Evolutionary conservation across 257 asterid genomes (phyloP).

Genomic region (Solanum okadae): DNA sequence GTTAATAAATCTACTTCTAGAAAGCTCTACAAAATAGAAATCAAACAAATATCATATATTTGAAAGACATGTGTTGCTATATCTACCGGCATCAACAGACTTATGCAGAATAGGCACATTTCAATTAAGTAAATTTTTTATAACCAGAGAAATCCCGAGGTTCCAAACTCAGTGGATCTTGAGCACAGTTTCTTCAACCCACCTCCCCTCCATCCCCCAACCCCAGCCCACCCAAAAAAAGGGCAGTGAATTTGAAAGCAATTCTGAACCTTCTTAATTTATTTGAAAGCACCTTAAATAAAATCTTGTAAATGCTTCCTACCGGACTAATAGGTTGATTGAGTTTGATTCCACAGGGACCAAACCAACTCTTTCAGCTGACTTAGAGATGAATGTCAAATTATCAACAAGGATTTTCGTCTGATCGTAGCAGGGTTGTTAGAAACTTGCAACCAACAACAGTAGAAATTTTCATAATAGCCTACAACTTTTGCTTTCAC

Average conservation of each 20-base stretch:
- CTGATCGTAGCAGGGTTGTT: background rate
- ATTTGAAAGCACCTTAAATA: background rate
- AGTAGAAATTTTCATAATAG: background rate
- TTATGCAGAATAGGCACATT: background rate
- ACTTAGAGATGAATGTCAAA: background rate
- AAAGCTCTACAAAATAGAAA: background rate
- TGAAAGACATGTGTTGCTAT: background rate
- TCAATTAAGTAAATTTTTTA: no score
- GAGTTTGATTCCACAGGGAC: no score
- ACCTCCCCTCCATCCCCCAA: no score
- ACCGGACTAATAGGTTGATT: background rate
- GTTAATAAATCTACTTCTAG: background rate
- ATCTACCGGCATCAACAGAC: background rate
- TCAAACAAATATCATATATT: background rate
- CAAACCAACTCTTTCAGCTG: no score
- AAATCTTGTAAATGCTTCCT: background rate
- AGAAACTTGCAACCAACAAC: background rate
- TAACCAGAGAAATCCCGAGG: no score
- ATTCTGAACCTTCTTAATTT: no score
- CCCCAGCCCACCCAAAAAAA: no score
- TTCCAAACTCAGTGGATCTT: no score
- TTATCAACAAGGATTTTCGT: background rate
- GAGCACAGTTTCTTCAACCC: no score
- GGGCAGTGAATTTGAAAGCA: background rate
- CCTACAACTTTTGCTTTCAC: background rate